Base-by-base conservation (phyloP, 257 asterid genomes). In the Handroanthus guayacan region DNA sequence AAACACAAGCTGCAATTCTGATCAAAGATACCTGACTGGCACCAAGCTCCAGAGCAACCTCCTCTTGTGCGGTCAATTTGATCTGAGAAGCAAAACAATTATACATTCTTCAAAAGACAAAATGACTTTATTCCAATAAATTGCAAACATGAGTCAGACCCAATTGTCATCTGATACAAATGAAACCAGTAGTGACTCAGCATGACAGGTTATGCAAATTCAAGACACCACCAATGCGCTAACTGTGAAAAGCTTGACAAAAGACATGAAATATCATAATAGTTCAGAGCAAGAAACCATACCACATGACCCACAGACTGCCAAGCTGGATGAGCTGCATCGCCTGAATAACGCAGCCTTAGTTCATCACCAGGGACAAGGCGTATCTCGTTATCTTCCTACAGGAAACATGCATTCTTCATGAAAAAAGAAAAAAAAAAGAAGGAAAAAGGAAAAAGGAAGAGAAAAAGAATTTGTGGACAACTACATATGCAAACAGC, bases 251-350 rank as follows among this genome's bases (percentile, higher is more conserved):
- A 37, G 41, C 38, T 60, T 38, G 47, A 34, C 9, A 52, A 25
- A 0, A 55, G 66, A 9, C 36, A 39, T 52, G 38, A 74, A 37
- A 75, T 25, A 68, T 20, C 48, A 63, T 57, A 79, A 67, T 8
- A 16, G 43, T 20, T 72, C 50, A 71, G 68, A 72, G 80, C 64
- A 55, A 61, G 76, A 82, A 63, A 62, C 10, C 96, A 51, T 85
- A 93, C 98, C 99, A 95, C 97, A 77, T 95, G 99, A 62, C 99
- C 99, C 76, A 93, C 98, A 5, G 97, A 95, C 77, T 93, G 97
- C 95, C 97, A 95, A 16, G 97, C 82, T 64, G 99, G 95, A 81
- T 95, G 99, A 65, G 90, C 88, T 54, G 97, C 97, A 91, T 95
- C 96, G 47, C 98, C 99, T 45, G 98, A 89, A 86, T 95, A 89